phyloP scores from a whole-genome alignment of 2,329 filamentous ascomycete species.

The Chaetoscypha palmicola region DNA sequence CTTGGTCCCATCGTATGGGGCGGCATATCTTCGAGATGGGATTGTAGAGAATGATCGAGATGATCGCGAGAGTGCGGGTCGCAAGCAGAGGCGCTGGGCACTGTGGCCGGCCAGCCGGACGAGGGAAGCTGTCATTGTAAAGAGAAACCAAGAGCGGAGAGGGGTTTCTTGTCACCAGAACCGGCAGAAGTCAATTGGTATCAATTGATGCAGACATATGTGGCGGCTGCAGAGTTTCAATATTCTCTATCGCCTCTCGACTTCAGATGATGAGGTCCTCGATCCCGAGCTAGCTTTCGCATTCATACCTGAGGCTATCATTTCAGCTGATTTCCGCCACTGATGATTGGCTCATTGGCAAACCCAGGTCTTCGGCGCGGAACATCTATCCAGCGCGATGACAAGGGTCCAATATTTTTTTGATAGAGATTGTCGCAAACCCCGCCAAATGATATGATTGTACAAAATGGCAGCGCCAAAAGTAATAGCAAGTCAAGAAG shows the following conservation, averaged over 20 bases:
- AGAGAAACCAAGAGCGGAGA: constrained; percentile 18
- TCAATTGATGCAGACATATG: constrained; percentile 14
- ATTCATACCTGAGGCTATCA: background rate
- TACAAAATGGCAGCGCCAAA: constrained; percentile 37
- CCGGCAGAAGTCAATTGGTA: constrained; percentile 18
- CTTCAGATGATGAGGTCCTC: constrained; percentile 21
- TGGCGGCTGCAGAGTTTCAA: background rate
- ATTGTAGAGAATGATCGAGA: constrained; percentile 61
- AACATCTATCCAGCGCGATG: too few relatives aligned
- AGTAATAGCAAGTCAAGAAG: constrained; percentile 41
- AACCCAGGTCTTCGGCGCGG: too few relatives aligned
- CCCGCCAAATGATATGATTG: constrained; percentile 15
- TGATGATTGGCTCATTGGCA: background rate
- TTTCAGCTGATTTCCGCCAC: too few relatives aligned
- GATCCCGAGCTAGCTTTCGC: constrained; percentile 11
- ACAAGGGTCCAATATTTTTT: too few relatives aligned
- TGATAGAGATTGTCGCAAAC: too few relatives aligned
- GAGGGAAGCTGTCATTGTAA: constrained; percentile 64
- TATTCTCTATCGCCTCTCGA: constrained; percentile 9
- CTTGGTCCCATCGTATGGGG: constrained; percentile 44
- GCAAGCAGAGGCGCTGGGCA: constrained; percentile 60
- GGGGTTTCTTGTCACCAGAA: constrained; percentile 17
- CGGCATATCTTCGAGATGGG: constrained; percentile 54
- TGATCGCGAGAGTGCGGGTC: constrained; percentile 30
- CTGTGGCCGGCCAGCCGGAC: constrained; percentile 66